phyloP scores from a whole-genome alignment of 2,329 filamentous ascomycete genomes.

The Xenosphaeropsis pyriputrescens region DNA sequence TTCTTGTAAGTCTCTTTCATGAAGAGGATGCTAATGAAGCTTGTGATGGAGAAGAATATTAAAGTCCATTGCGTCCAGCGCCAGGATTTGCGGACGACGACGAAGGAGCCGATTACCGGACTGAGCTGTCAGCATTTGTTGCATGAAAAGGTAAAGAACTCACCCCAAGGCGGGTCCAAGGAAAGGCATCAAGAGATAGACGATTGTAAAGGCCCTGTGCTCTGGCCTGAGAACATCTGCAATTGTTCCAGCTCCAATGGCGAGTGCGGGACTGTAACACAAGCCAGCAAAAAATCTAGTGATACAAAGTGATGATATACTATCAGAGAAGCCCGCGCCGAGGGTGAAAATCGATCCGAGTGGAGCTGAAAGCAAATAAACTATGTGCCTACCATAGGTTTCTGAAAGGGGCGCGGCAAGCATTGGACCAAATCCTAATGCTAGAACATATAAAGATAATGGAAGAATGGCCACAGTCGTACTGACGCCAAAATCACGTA shows the following conservation, averaged over 20 bases:
- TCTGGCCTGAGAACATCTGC: conserved; percentile 29
- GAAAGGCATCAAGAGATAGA: conserved; percentile 36
- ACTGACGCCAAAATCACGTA: conserved; percentile 25
- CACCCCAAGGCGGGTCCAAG: conserved; percentile 35
- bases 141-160: conserved; percentile 8
- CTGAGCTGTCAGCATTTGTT: conserved; percentile 1
- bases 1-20: conserved; percentile 24
- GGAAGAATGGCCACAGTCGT: conserved; percentile 32
- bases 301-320: conserved; percentile 25
- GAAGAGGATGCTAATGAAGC: conserved; percentile 26
- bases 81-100: conserved; percentile 29
- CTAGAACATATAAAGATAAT: conserved; percentile 40
- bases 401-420: conserved; percentile 46
- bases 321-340: conserved; percentile 45
- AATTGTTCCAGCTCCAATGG: conserved; percentile 32
- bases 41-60: conserved; percentile 30
- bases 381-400: conserved; percentile 32
- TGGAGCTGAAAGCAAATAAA: conserved; percentile 27
- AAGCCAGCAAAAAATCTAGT: conserved; percentile 33
- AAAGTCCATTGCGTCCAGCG: conserved; percentile 37
- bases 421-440: conserved; percentile 45
- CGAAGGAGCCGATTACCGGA: conserved; percentile 25
- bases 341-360: conserved; percentile 44
- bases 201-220: conserved; percentile 25
- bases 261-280: conserved; percentile 29